Evolutionary conservation across 495 filamentous ascomycete species (phyloP), one percentile per base, ranked within the genome.

Genomic region (Podospora tetraspora): DNA sequence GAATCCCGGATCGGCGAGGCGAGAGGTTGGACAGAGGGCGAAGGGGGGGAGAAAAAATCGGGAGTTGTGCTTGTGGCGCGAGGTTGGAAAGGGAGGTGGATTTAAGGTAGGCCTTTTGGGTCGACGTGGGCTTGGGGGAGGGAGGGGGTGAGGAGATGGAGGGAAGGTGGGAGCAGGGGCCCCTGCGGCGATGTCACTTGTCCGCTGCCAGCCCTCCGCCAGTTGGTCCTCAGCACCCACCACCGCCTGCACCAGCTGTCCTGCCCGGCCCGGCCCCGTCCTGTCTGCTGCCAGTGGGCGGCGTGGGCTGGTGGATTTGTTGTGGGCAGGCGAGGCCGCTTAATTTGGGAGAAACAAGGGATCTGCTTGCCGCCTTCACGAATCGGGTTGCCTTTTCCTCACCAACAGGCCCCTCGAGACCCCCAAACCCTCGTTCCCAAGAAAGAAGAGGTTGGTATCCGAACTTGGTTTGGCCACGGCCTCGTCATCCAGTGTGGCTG

Each of bases 21-120:
- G 71, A 77, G 61, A 73, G 56, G 70, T 66, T 66, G 73, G 75
- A 74, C 72, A 69, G 74, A 73, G 75, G 27, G 77, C 72, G 79
- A 74, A 72, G 72, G 77, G 77, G 77, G 72, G 73, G 73, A 72
- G 73, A 76, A 73, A 76, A 76, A 77, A 75, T 71, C 71, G 74
- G 76, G 79, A 70, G 71, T 68, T 68, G 27, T 27, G 59, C 32
- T 70, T 69, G 65, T 68, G 70, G 69, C 74, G 74, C 70, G 78
- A 80, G 78, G 76, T 76, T 80, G 78, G 76, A 73, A 79, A 80
- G 78, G 80, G 79, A 82, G 79, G 77, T 83, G 83, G 78, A 79
- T 83, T 84, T 81, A 79, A 82, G 82, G 81, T 83, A 76, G 75
- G 70, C 71, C 69, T 74, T 70, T 71, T 72, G 72, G 72, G 75